phyloP scores from a whole-genome alignment of 805 yeast species.

The Kazachstania bromeliacearum region DNA sequence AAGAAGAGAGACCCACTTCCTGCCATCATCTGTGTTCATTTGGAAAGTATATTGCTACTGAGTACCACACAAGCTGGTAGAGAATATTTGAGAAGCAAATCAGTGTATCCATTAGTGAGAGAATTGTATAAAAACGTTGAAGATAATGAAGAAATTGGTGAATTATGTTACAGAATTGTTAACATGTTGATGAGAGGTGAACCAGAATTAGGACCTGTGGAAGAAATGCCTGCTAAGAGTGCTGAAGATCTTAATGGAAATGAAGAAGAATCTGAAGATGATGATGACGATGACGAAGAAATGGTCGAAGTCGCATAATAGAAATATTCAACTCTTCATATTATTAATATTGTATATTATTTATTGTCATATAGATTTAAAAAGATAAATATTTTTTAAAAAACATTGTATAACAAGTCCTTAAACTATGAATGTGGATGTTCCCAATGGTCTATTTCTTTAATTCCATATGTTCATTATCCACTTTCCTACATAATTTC shows the following conservation, averaged over 20 bases:
- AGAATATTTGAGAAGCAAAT: conserved; percentile 66
- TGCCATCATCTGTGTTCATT: conserved; percentile 57
- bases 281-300: conserved; percentile 20
- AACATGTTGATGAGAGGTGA: conserved; percentile 93
- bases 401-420: no score
- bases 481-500: conserved; percentile 25
- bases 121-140: conserved; percentile 63
- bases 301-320: conserved; percentile 30
- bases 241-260: conserved; percentile 40
- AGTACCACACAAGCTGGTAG: conserved; percentile 69
- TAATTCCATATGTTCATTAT: conserved; percentile 25
- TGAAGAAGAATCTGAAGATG: conserved; percentile 22
- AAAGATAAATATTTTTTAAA: background rate
- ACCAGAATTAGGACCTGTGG: conserved; percentile 36
- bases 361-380: background rate
- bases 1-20: conserved; percentile 66
- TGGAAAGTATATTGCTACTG: conserved; percentile 71
- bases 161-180: conserved; percentile 73
- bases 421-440: background rate
- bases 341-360: background rate
- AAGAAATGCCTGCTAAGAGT: conserved; percentile 38
- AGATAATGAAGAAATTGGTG: conserved; percentile 44
- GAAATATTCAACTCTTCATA: background rate
- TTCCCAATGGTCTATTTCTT: conserved; percentile 10
- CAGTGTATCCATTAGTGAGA: conserved; percentile 78